These are phyloP conservation scores for Gomphus bonarii DNA, from an alignment of 1,284 basidiomycete species.

Conservation along the genomic window DNA sequence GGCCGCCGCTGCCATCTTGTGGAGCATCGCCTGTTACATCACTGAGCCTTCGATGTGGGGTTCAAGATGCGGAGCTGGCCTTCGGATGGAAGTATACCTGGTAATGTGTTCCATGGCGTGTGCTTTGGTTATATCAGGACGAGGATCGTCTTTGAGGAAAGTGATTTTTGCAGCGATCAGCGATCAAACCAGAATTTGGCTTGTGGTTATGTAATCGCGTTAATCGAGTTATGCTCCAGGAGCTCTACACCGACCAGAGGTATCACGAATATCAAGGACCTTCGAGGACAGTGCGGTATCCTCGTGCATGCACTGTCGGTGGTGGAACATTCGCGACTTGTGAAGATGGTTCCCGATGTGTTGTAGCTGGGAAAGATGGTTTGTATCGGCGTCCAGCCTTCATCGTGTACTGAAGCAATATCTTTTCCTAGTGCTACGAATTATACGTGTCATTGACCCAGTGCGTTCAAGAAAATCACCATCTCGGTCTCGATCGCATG, in stretches of 20 bases:
- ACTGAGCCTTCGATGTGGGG: too few relatives aligned
- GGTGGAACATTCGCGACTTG: constrained; percentile 57
- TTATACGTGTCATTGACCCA: constrained; percentile 45
- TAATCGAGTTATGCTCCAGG: not conserved
- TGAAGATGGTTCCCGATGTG: constrained; percentile 55
- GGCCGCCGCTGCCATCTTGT: too few relatives aligned
- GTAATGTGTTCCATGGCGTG: too few relatives aligned
- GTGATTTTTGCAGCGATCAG: too few relatives aligned
- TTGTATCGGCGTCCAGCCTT: constrained; percentile 18
- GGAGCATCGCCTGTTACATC: too few relatives aligned
- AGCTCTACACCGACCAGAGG: not conserved
- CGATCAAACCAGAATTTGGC: too few relatives aligned
- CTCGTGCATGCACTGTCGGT: constrained; percentile 43
- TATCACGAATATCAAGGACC: constrained; percentile 15
- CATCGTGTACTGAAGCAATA: constrained; percentile 3
- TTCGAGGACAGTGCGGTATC: constrained; percentile 42
- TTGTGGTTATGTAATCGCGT: not conserved
- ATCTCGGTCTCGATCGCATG: constrained; percentile 3
- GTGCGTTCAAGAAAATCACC: constrained; percentile 24
- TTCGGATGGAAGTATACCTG: too few relatives aligned
- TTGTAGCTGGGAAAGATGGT: constrained; percentile 69
- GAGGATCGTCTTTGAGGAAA: too few relatives aligned
- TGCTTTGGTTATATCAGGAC: too few relatives aligned
- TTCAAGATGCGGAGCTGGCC: too few relatives aligned
- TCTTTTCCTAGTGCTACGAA: constrained; percentile 43